Evolutionary conservation across 2,329 filamentous ascomycete genomes (phyloP), one percentile per base, ranked within the genome.

Genomic region (Ustulina deusta): DNA sequence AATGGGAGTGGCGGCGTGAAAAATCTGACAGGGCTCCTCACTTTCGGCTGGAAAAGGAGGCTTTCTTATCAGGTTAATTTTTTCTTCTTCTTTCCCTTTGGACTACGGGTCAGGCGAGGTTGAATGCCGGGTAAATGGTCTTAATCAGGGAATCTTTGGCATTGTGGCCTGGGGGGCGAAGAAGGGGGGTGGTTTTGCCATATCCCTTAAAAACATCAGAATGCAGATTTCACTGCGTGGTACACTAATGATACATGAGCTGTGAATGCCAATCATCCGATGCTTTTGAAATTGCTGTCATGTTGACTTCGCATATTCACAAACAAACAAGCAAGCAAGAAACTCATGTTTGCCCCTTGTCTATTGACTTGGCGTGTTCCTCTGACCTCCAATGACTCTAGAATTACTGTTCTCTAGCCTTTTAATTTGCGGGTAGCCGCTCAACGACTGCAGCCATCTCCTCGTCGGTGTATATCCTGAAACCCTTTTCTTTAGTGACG

Each of bases 401-500:
- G 46, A 59, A 61, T 56, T 63, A 42, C 34, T 34, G 55, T 57
- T 54, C 6, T n/a, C n/a, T 32, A 36, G 32, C 48, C 63, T 38
- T 38, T 64, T 82, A 91, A 81, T 91, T 91, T 65, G 88, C 86
- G 32, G 89, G 89, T 79, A 97, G 88, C 79, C 94, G 90, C 79
- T 92, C 91, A 69, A 99, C 96, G 69, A 97, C 94, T 52, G 89
- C 87, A 68, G 93, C 93, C 96, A 99, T 99, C 85, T 98, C 95
- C 78, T 95, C 93, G 77, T 99, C 96, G 66, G 91, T 92, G 86
- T 99, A 99, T 89, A 99, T 97, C 84, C 93, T 91, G 87, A 99
- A 99, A 64, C 96, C 96, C 83, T 93, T 95, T 74, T 97, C 95
- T 86, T 94, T 97, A 71, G 96, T 99, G 65, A 99, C 96, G 79